Percentiles rank a stretch among this genome's conserved stretches.
Conservation (phyloP, 2,329 filamentous ascomycete species). For the Drechslerella stenobrocha region DNA sequence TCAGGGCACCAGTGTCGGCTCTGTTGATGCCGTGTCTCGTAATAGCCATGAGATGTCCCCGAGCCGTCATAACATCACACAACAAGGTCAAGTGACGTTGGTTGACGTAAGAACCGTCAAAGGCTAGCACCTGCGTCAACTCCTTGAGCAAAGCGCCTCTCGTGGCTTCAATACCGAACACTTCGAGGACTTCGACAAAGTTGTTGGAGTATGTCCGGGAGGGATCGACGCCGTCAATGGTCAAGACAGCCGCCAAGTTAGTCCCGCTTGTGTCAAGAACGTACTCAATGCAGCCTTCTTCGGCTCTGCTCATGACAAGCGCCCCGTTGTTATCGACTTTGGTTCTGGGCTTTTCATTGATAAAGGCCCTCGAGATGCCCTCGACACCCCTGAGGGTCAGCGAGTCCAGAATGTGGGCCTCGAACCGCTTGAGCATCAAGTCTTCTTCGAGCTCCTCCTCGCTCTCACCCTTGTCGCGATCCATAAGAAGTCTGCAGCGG, state of each 20-base stretch:
- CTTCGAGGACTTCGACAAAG: constrained; percentile 89
- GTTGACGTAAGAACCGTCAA: constrained; percentile 99
- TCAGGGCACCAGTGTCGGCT: constrained; percentile 93
- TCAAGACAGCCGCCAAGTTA: constrained; percentile 77
- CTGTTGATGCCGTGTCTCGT: constrained; percentile 98
- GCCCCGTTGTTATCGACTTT: constrained; percentile 71
- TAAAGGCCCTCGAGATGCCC: constrained; percentile 87
- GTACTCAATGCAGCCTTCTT: constrained; percentile 82
- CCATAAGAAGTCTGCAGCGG: constrained; percentile 78
- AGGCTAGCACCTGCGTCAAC: constrained; percentile 87
- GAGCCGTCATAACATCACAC: constrained; percentile 96
- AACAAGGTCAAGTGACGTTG: constrained; percentile 94
- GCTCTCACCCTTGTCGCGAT: constrained; percentile 68
- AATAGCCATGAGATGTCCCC: constrained; percentile 90
- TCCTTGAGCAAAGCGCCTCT: constrained; percentile 84
- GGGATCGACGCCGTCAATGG: constrained; percentile 84
- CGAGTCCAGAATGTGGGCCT: constrained; percentile 87
- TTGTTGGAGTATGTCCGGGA: constrained; percentile 90
- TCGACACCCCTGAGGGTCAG: constrained; percentile 87
- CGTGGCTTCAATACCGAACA: constrained; percentile 94
- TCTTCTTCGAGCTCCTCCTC: constrained; percentile 79
- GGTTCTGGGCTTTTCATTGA: constrained; percentile 76
- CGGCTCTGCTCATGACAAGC: constrained; percentile 72
- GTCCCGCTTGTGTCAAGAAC: constrained; percentile 94
- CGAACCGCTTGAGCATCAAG: constrained; percentile 86